phyloP scores from a whole-genome alignment of 1,139 yeast genomes.

The Saccharomyces hybrid region DNA sequence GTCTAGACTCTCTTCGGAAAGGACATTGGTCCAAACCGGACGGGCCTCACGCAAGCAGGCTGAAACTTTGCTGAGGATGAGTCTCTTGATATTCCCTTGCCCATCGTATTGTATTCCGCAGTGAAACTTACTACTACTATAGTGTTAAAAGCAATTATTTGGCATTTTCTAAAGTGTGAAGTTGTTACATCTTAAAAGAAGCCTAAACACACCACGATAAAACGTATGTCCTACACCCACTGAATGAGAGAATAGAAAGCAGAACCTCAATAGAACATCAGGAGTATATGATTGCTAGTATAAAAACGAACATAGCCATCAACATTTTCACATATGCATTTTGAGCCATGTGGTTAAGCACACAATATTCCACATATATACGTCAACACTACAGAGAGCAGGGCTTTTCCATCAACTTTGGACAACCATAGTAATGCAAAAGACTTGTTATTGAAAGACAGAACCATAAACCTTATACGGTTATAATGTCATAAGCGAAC shows the following conservation, averaged over 20 bases:
- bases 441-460: neutral
- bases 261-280: neutral
- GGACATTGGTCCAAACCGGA: neutral
- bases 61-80: neutral
- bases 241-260: neutral
- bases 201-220: conserved; percentile 18
- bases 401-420: neutral
- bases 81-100: neutral
- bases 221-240: conserved; percentile 16
- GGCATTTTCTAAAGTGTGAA: neutral
- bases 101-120: neutral
- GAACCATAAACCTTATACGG: neutral
- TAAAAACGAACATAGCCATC: neutral
- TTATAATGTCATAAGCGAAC: no score
- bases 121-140: neutral
- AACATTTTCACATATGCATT: neutral
- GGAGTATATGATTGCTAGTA: neutral
- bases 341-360: neutral
- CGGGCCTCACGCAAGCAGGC: neutral
- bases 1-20: neutral
- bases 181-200: neutral
- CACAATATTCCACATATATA: neutral
- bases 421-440: neutral
- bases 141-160: neutral
- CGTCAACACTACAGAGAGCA: neutral